Evolutionary conservation across 2,329 filamentous ascomycete species (phyloP).

Genomic region (Sclerotinia minor): DNA sequence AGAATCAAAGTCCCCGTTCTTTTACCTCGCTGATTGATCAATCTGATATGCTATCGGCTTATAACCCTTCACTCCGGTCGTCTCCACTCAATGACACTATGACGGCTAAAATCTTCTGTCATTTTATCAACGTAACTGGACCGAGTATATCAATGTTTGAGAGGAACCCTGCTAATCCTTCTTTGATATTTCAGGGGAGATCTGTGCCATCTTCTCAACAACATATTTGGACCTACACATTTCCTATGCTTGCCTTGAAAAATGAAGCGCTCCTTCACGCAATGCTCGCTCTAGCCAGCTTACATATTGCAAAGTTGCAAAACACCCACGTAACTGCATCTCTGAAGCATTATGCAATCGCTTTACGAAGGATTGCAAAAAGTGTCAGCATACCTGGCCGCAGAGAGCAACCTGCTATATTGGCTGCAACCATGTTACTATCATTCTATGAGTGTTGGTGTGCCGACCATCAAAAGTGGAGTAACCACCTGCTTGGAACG

Average conservation of each 20-base stretch:
- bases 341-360: constrained; percentile 87
- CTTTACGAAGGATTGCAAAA: constrained; percentile 74
- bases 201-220: constrained; percentile 63
- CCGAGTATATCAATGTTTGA: constrained; percentile 87
- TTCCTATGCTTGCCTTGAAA: constrained; percentile 79
- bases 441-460: constrained; percentile 94
- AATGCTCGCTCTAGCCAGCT: constrained; percentile 80
- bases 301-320: constrained; percentile 86
- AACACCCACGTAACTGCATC: constrained; percentile 73
- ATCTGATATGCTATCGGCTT: constrained; percentile 59
- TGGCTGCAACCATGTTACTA: constrained; percentile 84
- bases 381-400: constrained; percentile 69
- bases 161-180: constrained; percentile 72
- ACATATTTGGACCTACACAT: constrained; percentile 69
- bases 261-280: constrained; percentile 88
- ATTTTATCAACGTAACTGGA: constrained; percentile 88
- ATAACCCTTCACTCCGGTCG: constrained; percentile 62
- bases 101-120: constrained; percentile 81
- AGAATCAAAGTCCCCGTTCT: constrained; percentile 45
- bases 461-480: constrained; percentile 95
- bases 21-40: constrained; percentile 47
- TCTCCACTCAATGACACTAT: constrained; percentile 78
- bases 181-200: constrained; percentile 62
- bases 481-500: constrained; percentile 83
- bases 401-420: constrained; percentile 73